Evolutionary conservation across 805 yeast genomes (phyloP), one percentile per base, ranked within the genome.

Genomic region (Yamadazyma takamatsuzukensis): DNA sequence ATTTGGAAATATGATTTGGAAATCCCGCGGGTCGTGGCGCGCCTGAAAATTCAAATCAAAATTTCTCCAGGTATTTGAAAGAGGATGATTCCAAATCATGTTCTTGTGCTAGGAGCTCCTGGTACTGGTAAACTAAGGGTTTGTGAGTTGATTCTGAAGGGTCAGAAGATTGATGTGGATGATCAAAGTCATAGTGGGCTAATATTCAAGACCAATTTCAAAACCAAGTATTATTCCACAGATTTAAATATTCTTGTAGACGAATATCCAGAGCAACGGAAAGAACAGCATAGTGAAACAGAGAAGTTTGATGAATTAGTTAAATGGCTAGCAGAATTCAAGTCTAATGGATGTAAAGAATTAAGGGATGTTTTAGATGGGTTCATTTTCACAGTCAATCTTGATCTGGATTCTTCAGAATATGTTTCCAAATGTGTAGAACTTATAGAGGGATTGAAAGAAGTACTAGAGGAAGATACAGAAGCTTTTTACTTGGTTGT

Each of bases 361-460:
- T 45, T 74, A 21, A 49, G 79, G 16, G 72, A 67, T 14, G 68
- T 48, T 1, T 25, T 74, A 3, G 71, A 67, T 26, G 80, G 79
- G 1, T 18, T 72, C 8, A 50, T 74, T 3, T 52, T 71, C 37
- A 64, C 74, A 1, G 22, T 72, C 10, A 56, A 63, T 37, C 30
- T 58, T 26, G 43, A 41, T 7, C 21, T 34, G 5, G 48, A 42
- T 13, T 47, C 51, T 8, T 28, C 39, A 3, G 58, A 51, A 15
- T 47, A 44, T 32, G 32, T 60, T 4, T 47, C 43, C 6, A n/a
- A 30, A 18, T 39, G 51, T 11, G 33, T 57, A 15, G 53, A 42
- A 2, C 23, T 43, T 3, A 22, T 53, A 15, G 18, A 18, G 12
- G 19, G 14, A 15, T 9, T 39, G 11, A 39, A 33, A 28, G 33